Base-by-base conservation (phyloP, 805 yeast genomes). In the Saccharomycopsis schoenii region DNA sequence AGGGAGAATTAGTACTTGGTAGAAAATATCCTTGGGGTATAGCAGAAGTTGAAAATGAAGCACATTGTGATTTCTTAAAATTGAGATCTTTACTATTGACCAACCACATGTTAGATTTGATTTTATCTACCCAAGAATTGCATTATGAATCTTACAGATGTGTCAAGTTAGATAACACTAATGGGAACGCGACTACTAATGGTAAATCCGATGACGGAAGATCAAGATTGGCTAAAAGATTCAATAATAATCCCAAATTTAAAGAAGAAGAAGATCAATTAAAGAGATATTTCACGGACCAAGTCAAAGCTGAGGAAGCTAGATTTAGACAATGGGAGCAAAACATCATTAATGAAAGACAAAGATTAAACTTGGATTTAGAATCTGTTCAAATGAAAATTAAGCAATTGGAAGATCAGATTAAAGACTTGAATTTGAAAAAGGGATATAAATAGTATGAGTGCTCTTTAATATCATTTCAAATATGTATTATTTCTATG, bases 291-390 rank as follows among this genome's bases (percentile, higher is more conserved):
- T 94, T 94, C 76, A 93, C 98, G 10, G 97, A 92, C 74, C 97
- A 94, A 77, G 89, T 94, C 63, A 92, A 93, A 77, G 88, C 88
- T 56, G 99, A 94, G 77, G 99, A 94, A 71, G 96, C 90, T 70
- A 83, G 99, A 71, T 94, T 94, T 75, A 89, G 96, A 79, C 97
- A 93, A 78, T 94, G 99, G 99, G 97, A 92, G 77, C 89, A 91
- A 68, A 93, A 94, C 72, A 89, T 94, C 68, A 94, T 91, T 67
- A 90, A 89, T 68, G 97, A 94, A 77, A 88, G 97, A 77, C 89
- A 91, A 74, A 83, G 96, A 73, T 81, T 94, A 72, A 94, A 94
- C 76, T 88, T 87, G 74, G 99, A 94, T 74, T 81, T 94, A 69
- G 97, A 93, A 69, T 90, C 88, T 67, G 83, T 92, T 75, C 97